Evolutionary conservation across 202 grass and related monocot species (phyloP), one percentile per base, ranked within the genome.

Genomic region (Brachypodium distachyon): DNA sequence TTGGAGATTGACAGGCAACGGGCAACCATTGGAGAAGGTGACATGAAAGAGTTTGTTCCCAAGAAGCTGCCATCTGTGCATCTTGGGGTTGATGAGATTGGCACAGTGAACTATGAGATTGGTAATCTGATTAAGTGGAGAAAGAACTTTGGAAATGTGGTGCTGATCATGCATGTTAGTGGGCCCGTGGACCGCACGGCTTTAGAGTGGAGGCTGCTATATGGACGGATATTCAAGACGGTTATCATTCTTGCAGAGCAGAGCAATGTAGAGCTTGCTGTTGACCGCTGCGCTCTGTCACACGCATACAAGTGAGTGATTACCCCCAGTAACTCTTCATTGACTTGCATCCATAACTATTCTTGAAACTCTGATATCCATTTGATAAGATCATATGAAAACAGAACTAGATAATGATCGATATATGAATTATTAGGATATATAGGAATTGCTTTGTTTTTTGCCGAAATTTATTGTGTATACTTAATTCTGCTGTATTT

Each of bases 111-210:
- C 77, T 96, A 81, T 48, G 96, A 99, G 72, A 99, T 99, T 85
- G 92, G 92, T 17, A 99, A 99, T 72, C 88, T 99, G 41, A 96
- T 99, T 65, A 91, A 91, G 68, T 99, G 96, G 96, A 93, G 92
- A 73, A 99, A 96, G 71, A 80, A 96, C 61, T 99, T 99, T 21
- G 96, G 92, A 7, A 93, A 99, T 84, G 83, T 99, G 2, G 96
- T 99, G 70, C 81, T 99, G 46, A 84, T 99, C 67, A 91, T 99
- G 89, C 87, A 93, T 56, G 88, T 89, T 68, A 88, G 85, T 47
- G 85, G 74, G 10, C 90, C 85, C 37, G 83, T 93, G 12, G 96
- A 99, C 77, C 89, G 90, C 10, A 95, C 90, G 1, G 92, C 91
- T 8, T 81, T 99, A 0, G 96, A 99, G 50, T 99, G 96, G 96